Percentiles rank a stretch among this genome's conserved stretches.
Evolutionary conservation across 73 alveolate species (phyloP).

Genomic region (Blepharisma stoltei): DNA sequence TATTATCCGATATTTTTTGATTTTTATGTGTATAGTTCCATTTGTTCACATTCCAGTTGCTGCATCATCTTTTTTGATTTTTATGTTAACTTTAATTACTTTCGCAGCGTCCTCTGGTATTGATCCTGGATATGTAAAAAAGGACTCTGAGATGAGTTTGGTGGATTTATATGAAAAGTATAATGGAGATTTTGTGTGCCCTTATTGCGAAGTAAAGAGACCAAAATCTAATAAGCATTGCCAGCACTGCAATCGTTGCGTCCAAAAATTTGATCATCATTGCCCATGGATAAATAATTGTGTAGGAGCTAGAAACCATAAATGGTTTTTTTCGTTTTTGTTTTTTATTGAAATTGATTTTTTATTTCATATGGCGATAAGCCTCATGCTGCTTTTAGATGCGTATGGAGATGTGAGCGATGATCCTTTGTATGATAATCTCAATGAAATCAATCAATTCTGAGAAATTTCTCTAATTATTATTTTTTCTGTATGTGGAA

Average conservation of each 20-base stretch:
- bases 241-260: slow-evolving; percentile 35
- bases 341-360: not conserved
- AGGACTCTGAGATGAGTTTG: not conserved
- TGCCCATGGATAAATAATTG: slow-evolving; percentile 44
- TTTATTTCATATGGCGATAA: no score
- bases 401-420: no score
- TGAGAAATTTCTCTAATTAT: no score
- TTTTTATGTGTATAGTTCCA: not conserved
- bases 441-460: no score
- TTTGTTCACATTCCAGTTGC: not conserved
- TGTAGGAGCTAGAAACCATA: slow-evolving; percentile 33
- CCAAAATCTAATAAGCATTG: slow-evolving; percentile 32
- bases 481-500: not conserved
- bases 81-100: slow-evolving; percentile 6
- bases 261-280: slow-evolving; percentile 36
- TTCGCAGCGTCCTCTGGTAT: not conserved
- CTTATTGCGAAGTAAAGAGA: slow-evolving; percentile 28
- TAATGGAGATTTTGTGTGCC: slow-evolving; percentile 33
- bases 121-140: slow-evolving; percentile 35
- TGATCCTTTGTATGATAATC: no score
- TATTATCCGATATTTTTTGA: slow-evolving; percentile 3
- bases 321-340: not conserved
- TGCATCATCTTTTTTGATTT: not conserved
- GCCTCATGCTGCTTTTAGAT: no score
- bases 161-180: slow-evolving; percentile 17